Evolutionary conservation across 495 filamentous ascomycete species (phyloP), one percentile per base, ranked within the genome.

Genomic region (Coniosporium apollinis): DNA sequence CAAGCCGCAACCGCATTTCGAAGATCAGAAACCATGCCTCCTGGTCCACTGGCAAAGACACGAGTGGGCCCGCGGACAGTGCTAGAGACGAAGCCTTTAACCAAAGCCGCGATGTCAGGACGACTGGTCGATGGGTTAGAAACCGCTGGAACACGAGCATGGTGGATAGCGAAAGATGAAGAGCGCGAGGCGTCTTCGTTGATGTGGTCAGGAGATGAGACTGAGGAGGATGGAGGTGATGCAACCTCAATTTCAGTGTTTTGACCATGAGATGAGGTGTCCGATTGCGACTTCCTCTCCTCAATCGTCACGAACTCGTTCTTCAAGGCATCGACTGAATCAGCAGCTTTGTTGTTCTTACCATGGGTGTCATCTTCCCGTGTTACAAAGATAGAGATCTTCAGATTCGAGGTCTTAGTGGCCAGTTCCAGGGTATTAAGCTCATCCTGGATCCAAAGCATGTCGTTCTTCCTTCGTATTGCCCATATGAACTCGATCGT

Each of bases 11-110:
- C 71, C 0, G 66, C 61, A 24, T 34, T 40, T 21, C 74, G 55
- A 33, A 79, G 39, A 31, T 71, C 67, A 2, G 54, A 58, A 3
- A 73, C 63, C 66, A 78, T 70, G 1, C 55, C 60, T n/a, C 59
- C 54, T 14, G 76, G 74, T 13, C 74, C 74, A 43, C 70, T 76
- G 0, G 61, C 73, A 44, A 76, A 56, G 0, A 80, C 69, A 8
- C 59, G 49, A 1, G 68, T 71, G 5, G 63, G 57, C 0, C 71
- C 71, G 2, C 53, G 53, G 4, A 13, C 25, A 19, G 43, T 42
- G n/a, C 28, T 29, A n/a, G n/a, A n/a, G n/a, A n/a, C n/a, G n/a
- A n/a, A n/a, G n/a, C n/a, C n/a, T n/a, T n/a, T n/a, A n/a, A n/a
- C n/a, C n/a, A n/a, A n/a, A n/a, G n/a, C n/a, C n/a, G n/a, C n/a